Base-by-base conservation (phyloP, 2,329 filamentous ascomycete genomes). In the Talaromyces piceae region DNA sequence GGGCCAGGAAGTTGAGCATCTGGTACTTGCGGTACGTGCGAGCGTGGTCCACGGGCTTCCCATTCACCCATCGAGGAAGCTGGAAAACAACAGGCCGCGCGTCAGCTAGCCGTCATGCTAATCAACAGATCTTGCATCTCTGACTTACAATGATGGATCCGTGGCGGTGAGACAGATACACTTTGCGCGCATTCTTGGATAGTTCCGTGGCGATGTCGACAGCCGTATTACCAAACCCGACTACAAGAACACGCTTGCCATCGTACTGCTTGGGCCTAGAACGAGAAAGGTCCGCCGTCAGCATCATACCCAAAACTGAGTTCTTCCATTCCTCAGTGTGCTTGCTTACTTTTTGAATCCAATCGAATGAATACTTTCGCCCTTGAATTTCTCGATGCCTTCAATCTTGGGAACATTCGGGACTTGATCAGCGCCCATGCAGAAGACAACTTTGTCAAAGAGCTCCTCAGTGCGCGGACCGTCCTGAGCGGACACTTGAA, bases 361-460 rank as follows among this genome's bases (percentile, higher is more conserved):
- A 37, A 37, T 37, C 31, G 31, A 37, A 37, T 37, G 31, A 9
- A n/a, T 37, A 9, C 12, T 37, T 5, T 37, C 31, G 18, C 57
- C 61, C 33, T 57, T 54, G 47, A 64, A 65, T 5, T 50, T 27
- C 11, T 57, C 54, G 20, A 56, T 45, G 20, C 57, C 54, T 12
- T 39, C 26, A 1, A 63, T 43, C 23, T 50, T 25, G 12, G 61
- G 61, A 4, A 58, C 49, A 13, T 54, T 54, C 6, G 61, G 58
- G 9, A 45, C 51, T 28, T 52, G 51, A 45, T 60, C 52, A 4
- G 54, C 39, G 2, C 67, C 67, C 43, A 59, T 62, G 9, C 66
- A 61, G 22, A 67, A 52, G 11, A 64, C 58, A n/a, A 69, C 59
- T 53, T 68, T 69, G 54, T 70, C 66, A 48, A 67, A 67, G 13